phyloP scores from a whole-genome alignment of 805 yeast species.

The Candida cerambycidarum region DNA sequence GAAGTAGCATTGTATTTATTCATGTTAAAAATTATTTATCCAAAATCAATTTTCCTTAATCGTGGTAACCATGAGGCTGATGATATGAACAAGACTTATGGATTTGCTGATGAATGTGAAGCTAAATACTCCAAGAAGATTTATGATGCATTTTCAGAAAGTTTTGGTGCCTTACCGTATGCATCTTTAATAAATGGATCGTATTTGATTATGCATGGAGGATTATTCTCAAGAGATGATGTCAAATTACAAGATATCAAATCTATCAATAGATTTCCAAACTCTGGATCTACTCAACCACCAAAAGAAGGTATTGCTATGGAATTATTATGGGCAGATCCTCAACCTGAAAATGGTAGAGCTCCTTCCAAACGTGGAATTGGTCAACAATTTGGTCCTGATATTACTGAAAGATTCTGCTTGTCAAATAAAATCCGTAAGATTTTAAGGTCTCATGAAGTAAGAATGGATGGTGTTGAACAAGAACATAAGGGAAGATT shows the following conservation, averaged over 20 bases:
- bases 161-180: constrained; percentile 83
- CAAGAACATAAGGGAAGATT: constrained; percentile 83
- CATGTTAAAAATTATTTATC: constrained; percentile 73
- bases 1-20: constrained; percentile 87
- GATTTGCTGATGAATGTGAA: constrained; percentile 94
- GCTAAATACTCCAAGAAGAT: constrained; percentile 79
- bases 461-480: constrained; percentile 87
- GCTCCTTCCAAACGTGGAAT: constrained; percentile 91
- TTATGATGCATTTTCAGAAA: constrained; percentile 79
- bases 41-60: constrained; percentile 69
- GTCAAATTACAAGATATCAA: constrained; percentile 74
- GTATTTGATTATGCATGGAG: constrained; percentile 94
- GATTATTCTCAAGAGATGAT: constrained; percentile 77
- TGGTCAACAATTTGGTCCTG: constrained; percentile 97
- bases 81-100: constrained; percentile 95
- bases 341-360: constrained; percentile 75
- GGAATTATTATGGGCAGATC: constrained; percentile 98
- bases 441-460: constrained; percentile 92
- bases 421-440: constrained; percentile 69
- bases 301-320: constrained; percentile 89
- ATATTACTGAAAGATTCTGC: constrained; percentile 80
- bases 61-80: constrained; percentile 97
- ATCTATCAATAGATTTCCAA: constrained; percentile 62
- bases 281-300: constrained; percentile 63
- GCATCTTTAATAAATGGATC: constrained; percentile 77